Evolutionary conservation across 169 alveolate genomes (phyloP).

Genomic region (Plasmodium gonderi): DNA sequence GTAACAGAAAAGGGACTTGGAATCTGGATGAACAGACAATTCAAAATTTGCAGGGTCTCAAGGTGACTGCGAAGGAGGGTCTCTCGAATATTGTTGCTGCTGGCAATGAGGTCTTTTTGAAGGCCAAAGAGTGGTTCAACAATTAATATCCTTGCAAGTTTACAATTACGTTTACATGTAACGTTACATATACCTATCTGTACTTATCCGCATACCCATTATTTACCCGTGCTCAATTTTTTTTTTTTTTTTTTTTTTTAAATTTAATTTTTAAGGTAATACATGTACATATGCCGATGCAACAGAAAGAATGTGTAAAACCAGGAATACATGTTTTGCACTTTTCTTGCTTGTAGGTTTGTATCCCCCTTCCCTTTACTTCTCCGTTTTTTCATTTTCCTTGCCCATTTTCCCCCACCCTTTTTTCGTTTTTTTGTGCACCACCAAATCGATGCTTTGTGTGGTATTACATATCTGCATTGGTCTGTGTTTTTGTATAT

Average conservation of each 20-base stretch:
- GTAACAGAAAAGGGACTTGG: constrained; percentile 63
- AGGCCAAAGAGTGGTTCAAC: constrained; percentile 86
- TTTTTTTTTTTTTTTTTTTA: constrained; percentile 8
- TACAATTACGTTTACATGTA: too few relatives aligned
- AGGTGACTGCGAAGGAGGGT: constrained; percentile 78
- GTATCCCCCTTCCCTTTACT: background rate
- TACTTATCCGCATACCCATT: too few relatives aligned
- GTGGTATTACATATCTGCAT: background rate
- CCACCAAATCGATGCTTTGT: background rate
- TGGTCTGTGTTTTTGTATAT: background rate
- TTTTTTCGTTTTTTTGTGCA: background rate
- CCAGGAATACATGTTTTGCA: background rate
- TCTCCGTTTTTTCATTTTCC: background rate
- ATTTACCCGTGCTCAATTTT: too few relatives aligned
- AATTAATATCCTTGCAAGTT: constrained; percentile 17
- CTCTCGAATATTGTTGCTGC: constrained; percentile 80
- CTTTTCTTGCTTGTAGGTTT: background rate
- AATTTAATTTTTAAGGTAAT: constrained; percentile 17
- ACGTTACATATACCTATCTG: too few relatives aligned
- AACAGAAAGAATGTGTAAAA: background rate
- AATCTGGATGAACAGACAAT: constrained; percentile 83
- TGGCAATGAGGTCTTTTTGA: constrained; percentile 80
- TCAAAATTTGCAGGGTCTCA: constrained; percentile 80
- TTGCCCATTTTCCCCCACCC: background rate
- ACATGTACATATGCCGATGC: background rate